A percentile compares a stretch with the other conserved stretches of the same genome.
These are phyloP conservation scores for Arthrobotrys iridis DNA, from an alignment of 2,329 filamentous ascomycete species.

Conservation along the genomic window DNA sequence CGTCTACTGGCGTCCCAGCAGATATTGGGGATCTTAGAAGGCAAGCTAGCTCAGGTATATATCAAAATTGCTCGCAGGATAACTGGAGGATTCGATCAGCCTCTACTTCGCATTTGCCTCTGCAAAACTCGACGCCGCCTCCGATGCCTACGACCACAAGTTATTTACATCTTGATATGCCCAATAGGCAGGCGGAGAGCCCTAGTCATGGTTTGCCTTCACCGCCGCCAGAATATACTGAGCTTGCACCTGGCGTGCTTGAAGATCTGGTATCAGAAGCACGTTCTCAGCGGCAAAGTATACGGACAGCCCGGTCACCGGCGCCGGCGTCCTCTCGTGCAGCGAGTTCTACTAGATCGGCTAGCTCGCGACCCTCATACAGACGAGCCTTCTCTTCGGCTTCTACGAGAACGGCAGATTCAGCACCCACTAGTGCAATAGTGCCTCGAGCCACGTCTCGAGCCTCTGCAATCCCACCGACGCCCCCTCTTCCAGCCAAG, in stretches of 20 bases:
- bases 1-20: background rate
- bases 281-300: conserved; percentile 35
- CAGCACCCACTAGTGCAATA: background rate
- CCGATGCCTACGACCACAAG: conserved; percentile 17
- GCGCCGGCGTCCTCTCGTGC: background rate
- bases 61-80: conserved; percentile 8
- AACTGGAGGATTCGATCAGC: conserved; percentile 22
- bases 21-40: background rate
- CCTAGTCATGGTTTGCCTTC: conserved; percentile 31
- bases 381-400: conserved; percentile 29
- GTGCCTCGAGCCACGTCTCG: background rate
- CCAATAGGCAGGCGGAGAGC: background rate
- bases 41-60: background rate
- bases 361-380: conserved; percentile 40
- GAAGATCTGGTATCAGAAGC: conserved; percentile 4
- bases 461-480: conserved; percentile 5
- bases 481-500: background rate
- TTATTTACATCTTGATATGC: conserved; percentile 20
- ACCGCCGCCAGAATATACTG: conserved; percentile 49
- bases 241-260: conserved; percentile 31
- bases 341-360: conserved; percentile 22
- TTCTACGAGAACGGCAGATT: conserved; percentile 11
- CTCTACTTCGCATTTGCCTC: conserved; percentile 34
- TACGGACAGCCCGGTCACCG: conserved; percentile 7
- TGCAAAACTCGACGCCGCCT: conserved; percentile 27